A percentile compares a stretch with the other conserved stretches of the same genome.
Evolutionary conservation across 805 yeast species (phyloP).

Genomic region (Saccharomycopsis sp.): DNA sequence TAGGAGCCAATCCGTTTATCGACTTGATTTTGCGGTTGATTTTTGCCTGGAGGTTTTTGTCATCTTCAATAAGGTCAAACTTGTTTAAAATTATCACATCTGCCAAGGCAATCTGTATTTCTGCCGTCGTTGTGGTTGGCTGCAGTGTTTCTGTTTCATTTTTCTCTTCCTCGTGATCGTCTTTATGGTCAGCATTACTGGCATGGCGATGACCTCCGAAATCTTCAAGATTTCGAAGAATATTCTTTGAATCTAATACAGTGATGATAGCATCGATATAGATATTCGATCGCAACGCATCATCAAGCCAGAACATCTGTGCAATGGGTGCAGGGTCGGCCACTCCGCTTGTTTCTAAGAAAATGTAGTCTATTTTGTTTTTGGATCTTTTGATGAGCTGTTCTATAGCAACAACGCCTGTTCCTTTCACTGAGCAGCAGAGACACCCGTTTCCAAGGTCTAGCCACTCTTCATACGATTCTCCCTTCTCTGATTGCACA

Average conservation of each 20-base stretch:
- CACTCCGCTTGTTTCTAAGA: conserved; percentile 89
- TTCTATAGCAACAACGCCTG: conserved; percentile 92
- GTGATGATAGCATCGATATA: conserved; percentile 89
- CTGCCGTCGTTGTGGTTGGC: conserved; percentile 63
- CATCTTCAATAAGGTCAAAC: conserved; percentile 44
- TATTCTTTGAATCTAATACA: conserved; percentile 71
- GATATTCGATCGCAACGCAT: conserved; percentile 74
- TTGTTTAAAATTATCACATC: conserved; percentile 80
- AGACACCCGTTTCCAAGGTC: conserved; percentile 95
- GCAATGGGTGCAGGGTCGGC: conserved; percentile 99
- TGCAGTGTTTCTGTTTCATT: conserved; percentile 32
- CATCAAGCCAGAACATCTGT: conserved; percentile 95
- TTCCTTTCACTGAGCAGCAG: conserved; percentile 93
- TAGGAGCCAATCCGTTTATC: conserved; percentile 66
- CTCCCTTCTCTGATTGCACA: conserved; percentile 41
- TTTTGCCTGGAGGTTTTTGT: conserved; percentile 24
- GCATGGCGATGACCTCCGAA: conserved; percentile 66
- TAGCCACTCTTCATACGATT: conserved; percentile 82
- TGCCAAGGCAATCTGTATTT: conserved; percentile 83
- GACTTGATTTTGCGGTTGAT: conserved; percentile 36
- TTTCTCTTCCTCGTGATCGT: conserved; percentile 29
- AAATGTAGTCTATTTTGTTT: conserved; percentile 77
- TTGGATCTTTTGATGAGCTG: conserved; percentile 66
- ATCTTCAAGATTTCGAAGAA: conserved; percentile 61
- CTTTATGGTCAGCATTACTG: conserved; percentile 19